These are phyloP conservation scores for Geotrichum restrictum DNA, from an alignment of 1,139 yeast species.

Conservation along the genomic window DNA sequence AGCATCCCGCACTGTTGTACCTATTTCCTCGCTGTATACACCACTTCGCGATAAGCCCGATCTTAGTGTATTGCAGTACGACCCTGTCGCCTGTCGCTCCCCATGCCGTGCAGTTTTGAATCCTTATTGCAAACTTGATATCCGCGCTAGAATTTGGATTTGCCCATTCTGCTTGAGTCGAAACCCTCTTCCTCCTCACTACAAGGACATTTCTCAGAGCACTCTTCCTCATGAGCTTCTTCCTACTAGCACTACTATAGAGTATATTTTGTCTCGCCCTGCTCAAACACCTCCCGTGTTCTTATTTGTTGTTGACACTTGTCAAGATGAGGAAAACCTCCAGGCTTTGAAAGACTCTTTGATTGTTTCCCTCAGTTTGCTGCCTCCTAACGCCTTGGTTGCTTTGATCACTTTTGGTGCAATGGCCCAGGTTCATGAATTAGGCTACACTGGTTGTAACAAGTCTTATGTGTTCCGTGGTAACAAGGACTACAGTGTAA, in stretches of 20 bases:
- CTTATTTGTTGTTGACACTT: slow-evolving; percentile 82
- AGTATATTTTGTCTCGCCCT: slow-evolving; percentile 84
- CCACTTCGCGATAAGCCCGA: slow-evolving; percentile 81
- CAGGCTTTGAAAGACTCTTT: slow-evolving; percentile 84
- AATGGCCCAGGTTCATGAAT: slow-evolving; percentile 89
- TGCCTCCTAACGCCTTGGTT: slow-evolving; percentile 90
- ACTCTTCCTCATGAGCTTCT: slow-evolving; percentile 84
- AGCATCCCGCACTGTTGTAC: slow-evolving; percentile 88
- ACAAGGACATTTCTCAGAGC: slow-evolving; percentile 77
- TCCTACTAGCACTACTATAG: slow-evolving; percentile 77
- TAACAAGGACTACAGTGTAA: slow-evolving; percentile 76
- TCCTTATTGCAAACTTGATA: slow-evolving; percentile 79
- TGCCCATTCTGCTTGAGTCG: slow-evolving; percentile 83
- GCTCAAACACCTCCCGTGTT: slow-evolving; percentile 91
- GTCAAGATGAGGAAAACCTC: slow-evolving; percentile 91
- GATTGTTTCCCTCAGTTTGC: slow-evolving; percentile 70
- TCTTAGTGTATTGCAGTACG: slow-evolving; percentile 77
- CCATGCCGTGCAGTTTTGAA: slow-evolving; percentile 83
- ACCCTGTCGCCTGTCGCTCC: slow-evolving; percentile 82
- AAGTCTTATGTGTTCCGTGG: slow-evolving; percentile 91
- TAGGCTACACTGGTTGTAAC: slow-evolving; percentile 71
- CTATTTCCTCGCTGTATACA: slow-evolving; percentile 90
- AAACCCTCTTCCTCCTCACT: slow-evolving; percentile 86
- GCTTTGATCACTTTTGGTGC: slow-evolving; percentile 94
- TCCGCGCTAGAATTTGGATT: slow-evolving; percentile 77